Evolutionary conservation across 2,329 filamentous ascomycete species (phyloP).

Genomic region (Aspergillus aculeatus): DNA sequence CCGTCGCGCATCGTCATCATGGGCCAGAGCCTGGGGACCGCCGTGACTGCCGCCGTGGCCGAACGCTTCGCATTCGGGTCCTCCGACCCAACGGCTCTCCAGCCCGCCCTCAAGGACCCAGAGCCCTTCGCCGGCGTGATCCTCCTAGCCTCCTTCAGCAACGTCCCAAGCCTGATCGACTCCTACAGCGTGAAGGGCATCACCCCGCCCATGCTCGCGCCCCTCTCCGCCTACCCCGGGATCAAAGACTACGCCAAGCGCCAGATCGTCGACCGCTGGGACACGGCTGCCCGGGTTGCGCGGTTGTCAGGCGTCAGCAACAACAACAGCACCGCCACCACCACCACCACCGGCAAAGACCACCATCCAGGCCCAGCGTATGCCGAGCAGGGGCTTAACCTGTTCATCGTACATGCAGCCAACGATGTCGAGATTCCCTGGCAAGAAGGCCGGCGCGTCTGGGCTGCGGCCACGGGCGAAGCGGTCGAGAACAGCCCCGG

Average conservation of each 20-base stretch:
- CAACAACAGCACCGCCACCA: constrained; percentile 14
- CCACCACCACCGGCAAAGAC: constrained; percentile 21
- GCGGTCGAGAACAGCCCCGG: constrained; percentile 27
- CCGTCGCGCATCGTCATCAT: constrained; percentile 73
- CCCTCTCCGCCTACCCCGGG: constrained; percentile 65
- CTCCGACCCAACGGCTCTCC: constrained; percentile 30
- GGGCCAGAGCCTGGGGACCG: constrained; percentile 86
- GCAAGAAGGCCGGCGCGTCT: constrained; percentile 45
- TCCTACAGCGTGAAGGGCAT: constrained; percentile 77
- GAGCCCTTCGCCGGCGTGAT: constrained; percentile 76
- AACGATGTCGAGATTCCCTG: constrained; percentile 83
- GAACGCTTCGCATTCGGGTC: constrained; percentile 63
- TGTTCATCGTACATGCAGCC: constrained; percentile 75
- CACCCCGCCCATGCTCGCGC: constrained; percentile 71
- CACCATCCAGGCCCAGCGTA: constrained; percentile 53
- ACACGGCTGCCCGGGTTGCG: constrained; percentile 64
- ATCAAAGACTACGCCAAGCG: constrained; percentile 61
- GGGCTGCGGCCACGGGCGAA: constrained; percentile 39
- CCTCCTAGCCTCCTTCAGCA: constrained; percentile 76
- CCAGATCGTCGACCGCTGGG: constrained; percentile 78
- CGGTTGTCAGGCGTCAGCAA: constrained; percentile 36
- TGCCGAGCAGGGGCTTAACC: constrained; percentile 54
- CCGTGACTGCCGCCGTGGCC: constrained; percentile 71
- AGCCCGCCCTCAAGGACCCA: constrained; percentile 43
- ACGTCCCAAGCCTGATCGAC: constrained; percentile 68